Conservation (phyloP, 257 asterid genomes). For the Fraxinus cuspidata region DNA sequence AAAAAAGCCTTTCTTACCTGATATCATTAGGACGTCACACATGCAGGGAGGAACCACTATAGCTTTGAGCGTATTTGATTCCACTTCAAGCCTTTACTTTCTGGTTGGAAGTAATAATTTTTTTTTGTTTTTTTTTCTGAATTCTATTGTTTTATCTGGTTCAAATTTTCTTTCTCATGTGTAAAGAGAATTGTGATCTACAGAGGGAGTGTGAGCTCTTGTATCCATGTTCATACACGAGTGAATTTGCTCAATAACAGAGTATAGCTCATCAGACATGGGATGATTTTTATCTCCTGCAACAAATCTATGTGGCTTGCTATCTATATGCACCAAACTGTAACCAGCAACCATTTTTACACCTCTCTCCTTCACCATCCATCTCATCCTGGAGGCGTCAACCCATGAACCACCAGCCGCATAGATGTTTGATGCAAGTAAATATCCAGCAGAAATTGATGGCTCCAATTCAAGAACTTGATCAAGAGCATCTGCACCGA, state of each 20-base stretch:
- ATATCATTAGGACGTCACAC: neutral
- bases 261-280: slow-evolving; percentile 34
- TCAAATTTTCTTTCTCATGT: neutral
- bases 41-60: neutral
- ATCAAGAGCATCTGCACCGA: slow-evolving; percentile 42
- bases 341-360: slow-evolving; percentile 56
- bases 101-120: too few relatives aligned
- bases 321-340: slow-evolving; percentile 65
- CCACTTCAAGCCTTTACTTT: neutral
- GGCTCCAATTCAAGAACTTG: slow-evolving; percentile 79
- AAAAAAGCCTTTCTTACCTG: neutral
- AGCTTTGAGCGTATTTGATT: neutral
- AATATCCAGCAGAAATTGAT: slow-evolving; percentile 66
- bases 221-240: slow-evolving; percentile 51
- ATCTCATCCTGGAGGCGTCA: slow-evolving; percentile 63
- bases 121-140: too few relatives aligned
- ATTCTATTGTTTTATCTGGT: too few relatives aligned
- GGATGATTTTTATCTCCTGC: slow-evolving; percentile 53
- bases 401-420: slow-evolving; percentile 68
- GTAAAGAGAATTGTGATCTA: neutral
- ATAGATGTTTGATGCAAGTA: slow-evolving; percentile 72
- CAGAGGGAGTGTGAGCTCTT: slow-evolving; percentile 21
- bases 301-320: slow-evolving; percentile 44
- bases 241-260: slow-evolving; percentile 53
- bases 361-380: slow-evolving; percentile 60